Conservation (phyloP, 371 early-diverging fungal species). For the Mucor lusitanicus region DNA sequence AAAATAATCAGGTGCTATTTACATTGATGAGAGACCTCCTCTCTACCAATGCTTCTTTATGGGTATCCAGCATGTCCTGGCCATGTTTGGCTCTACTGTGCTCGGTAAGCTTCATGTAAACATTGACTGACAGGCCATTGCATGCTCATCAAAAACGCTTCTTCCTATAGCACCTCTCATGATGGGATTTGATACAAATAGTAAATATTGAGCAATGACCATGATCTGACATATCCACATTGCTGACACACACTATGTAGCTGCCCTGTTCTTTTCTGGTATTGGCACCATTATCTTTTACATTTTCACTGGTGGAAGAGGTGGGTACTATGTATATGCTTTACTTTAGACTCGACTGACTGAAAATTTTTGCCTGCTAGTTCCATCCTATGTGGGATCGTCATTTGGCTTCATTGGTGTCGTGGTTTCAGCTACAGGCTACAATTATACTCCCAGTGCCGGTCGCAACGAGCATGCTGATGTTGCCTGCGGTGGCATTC, state of each 20-base stretch:
- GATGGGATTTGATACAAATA: slow-evolving; percentile 60
- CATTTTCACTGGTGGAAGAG: slow-evolving; percentile 53
- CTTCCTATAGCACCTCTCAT: slow-evolving; percentile 39
- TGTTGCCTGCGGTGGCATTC: slow-evolving; percentile 57
- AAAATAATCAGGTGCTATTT: slow-evolving; percentile 31
- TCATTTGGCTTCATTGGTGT: slow-evolving; percentile 59
- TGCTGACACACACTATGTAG: slow-evolving; percentile 17
- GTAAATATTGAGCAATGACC: slow-evolving; percentile 22
- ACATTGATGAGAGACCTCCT: slow-evolving; percentile 53
- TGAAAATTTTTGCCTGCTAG: slow-evolving; percentile 7
- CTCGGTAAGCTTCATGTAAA: slow-evolving; percentile 20
- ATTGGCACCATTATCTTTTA: slow-evolving; percentile 63
- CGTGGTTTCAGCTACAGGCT: slow-evolving; percentile 54
- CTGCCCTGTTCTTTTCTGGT: slow-evolving; percentile 60
- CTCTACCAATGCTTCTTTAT: slow-evolving; percentile 39
- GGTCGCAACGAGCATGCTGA: slow-evolving; percentile 36
- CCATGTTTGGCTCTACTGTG: slow-evolving; percentile 66
- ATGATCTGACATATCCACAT: neutral
- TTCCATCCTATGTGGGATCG: slow-evolving; percentile 63
- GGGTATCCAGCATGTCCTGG: slow-evolving; percentile 58
- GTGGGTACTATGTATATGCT: neutral
- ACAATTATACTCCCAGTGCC: slow-evolving; percentile 28
- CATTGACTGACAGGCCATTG: neutral
- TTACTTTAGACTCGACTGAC: neutral
- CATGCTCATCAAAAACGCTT: neutral